phyloP scores from a whole-genome alignment of 164 flowering plant species.

The Magnolia sinica region DNA sequence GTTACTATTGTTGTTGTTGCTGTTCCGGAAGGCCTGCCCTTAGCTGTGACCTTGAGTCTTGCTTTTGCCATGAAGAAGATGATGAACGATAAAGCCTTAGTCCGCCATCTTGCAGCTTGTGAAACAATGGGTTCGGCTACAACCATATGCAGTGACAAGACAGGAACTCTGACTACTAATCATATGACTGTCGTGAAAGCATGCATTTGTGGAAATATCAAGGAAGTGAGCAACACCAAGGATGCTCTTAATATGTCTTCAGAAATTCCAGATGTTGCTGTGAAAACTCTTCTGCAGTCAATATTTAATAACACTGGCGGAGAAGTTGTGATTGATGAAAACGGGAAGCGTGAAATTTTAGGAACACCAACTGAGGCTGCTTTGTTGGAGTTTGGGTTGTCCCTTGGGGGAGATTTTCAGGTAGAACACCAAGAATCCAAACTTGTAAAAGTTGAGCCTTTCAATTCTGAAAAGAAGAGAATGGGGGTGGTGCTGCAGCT shows the following conservation, averaged over 20 bases:
- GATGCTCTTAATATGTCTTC: constrained; percentile 18
- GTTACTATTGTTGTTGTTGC: constrained; percentile 97
- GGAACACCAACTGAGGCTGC: constrained; percentile 95
- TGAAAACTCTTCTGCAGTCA: constrained; percentile 56
- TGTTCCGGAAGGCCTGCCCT: constrained; percentile 87
- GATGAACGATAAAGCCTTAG: constrained; percentile 93
- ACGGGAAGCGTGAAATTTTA: constrained; percentile 58
- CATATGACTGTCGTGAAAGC: constrained; percentile 88
- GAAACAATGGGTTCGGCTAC: constrained; percentile 97
- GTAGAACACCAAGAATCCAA: constrained; percentile 45
- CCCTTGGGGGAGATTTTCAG: constrained; percentile 71
- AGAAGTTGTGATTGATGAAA: constrained; percentile 58
- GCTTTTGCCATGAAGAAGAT: constrained; percentile 97
- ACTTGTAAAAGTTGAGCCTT: constrained; percentile 78
- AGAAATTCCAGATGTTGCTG: constrained; percentile 51
- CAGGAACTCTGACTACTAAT: constrained; percentile 87
- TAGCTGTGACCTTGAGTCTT: constrained; percentile 90
- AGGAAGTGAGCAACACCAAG: constrained; percentile 35
- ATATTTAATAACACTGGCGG: constrained; percentile 91
- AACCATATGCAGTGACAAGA: constrained; percentile 88
- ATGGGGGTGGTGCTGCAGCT: constrained; percentile 82
- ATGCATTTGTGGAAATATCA: constrained; percentile 59
- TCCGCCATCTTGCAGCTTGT: constrained; percentile 86
- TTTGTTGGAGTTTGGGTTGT: constrained; percentile 73
- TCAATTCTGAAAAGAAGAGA: constrained; percentile 73